Conservation (phyloP, 2,329 filamentous ascomycete genomes). For the Neurospora sp. region DNA sequence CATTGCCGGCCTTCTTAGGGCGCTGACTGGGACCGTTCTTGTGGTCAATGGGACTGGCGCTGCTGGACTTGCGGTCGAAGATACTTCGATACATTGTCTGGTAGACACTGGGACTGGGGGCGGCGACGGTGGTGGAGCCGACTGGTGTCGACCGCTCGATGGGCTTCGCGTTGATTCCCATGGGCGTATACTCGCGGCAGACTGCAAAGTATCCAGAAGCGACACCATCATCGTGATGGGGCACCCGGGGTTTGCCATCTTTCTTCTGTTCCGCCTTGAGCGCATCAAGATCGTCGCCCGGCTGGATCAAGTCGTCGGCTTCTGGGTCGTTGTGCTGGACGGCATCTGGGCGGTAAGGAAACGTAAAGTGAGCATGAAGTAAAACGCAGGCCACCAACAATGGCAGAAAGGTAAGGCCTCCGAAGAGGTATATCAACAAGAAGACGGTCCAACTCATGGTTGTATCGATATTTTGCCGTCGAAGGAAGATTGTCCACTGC, state of each 20-base stretch:
- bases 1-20: constrained; percentile 64
- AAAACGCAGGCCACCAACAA: constrained; percentile 53
- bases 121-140: constrained; percentile 61
- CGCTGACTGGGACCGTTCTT: constrained; percentile 39
- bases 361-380: constrained; percentile 57
- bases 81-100: constrained; percentile 97
- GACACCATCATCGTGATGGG: constrained; percentile 59
- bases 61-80: constrained; percentile 65
- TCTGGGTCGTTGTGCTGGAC: constrained; percentile 19
- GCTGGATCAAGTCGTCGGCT: constrained; percentile 38
- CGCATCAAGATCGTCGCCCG: constrained; percentile 54
- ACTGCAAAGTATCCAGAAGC: constrained; percentile 93
- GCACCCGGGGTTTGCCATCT: constrained; percentile 44
- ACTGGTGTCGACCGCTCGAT: constrained; percentile 77
- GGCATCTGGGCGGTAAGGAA: constrained; percentile 44
- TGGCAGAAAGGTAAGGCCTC: constrained; percentile 81
- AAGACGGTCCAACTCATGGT: constrained; percentile 49
- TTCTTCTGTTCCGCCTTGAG: constrained; percentile 54
- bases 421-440: constrained; percentile 69
- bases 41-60: constrained; percentile 35
- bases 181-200: constrained; percentile 82
- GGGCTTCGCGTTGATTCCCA: constrained; percentile 85
- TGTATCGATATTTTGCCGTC: constrained; percentile 2
- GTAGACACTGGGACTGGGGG: constrained; percentile 87
- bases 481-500: constrained; percentile 1